Conservation (phyloP, 2,329 filamentous ascomycete genomes). For the Curvularia sp. region DNA sequence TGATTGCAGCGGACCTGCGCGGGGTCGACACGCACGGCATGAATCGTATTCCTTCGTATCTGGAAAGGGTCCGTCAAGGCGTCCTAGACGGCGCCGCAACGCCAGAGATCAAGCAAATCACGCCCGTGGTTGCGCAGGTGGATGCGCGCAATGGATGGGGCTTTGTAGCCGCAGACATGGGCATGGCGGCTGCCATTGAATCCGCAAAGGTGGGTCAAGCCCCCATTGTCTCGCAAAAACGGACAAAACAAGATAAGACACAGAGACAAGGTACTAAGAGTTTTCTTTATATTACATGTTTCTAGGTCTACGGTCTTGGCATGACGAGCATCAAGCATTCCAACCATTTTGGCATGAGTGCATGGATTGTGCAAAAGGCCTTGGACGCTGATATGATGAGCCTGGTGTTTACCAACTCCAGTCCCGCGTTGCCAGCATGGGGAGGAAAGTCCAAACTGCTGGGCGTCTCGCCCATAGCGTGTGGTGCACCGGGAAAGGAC, state of each 20-base stretch:
- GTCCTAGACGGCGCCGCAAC: slow-evolving; percentile 68
- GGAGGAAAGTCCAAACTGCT: slow-evolving; percentile 73
- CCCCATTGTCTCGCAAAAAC: not conserved
- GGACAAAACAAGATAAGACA: not conserved
- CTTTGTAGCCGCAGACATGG: slow-evolving; percentile 71
- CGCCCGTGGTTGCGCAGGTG: slow-evolving; percentile 74
- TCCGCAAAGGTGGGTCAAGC: slow-evolving; percentile 62
- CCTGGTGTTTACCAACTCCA: slow-evolving; percentile 66
- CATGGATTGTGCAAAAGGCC: slow-evolving; percentile 80
- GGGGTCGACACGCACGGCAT: slow-evolving; percentile 84
- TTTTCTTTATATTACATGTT: not conserved
- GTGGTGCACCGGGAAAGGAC: slow-evolving; percentile 70
- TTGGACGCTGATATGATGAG: slow-evolving; percentile 71
- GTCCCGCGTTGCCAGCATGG: slow-evolving; percentile 74
- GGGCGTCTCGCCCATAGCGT: slow-evolving; percentile 76
- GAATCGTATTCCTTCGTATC: slow-evolving; percentile 79
- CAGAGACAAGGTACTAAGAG: not conserved
- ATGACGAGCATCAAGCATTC: slow-evolving; percentile 77
- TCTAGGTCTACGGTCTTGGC: slow-evolving; percentile 70
- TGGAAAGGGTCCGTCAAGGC: slow-evolving; percentile 73
- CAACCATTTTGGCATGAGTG: slow-evolving; percentile 85
- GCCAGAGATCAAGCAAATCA: slow-evolving; percentile 67
- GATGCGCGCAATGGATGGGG: slow-evolving; percentile 76
- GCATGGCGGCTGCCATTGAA: slow-evolving; percentile 71
- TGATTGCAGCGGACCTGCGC: slow-evolving; percentile 77